These are phyloP conservation scores for Lagenaria siceraria DNA, from an alignment of 306 rosid species.

Conservation along the genomic window DNA sequence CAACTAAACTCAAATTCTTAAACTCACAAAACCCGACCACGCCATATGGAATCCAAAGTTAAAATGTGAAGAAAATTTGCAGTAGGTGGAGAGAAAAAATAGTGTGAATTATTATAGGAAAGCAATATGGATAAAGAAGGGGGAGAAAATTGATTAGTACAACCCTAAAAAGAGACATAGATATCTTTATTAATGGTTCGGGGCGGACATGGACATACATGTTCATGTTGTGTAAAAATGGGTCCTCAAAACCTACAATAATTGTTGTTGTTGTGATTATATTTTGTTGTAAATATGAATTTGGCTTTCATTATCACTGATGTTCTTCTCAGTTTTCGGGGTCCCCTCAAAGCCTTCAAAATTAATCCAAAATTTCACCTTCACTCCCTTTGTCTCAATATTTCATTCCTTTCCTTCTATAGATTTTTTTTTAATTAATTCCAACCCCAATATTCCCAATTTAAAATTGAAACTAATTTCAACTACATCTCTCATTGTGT, in stretches of 20 bases:
- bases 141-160: conserved; percentile 7
- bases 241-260: conserved; percentile 20
- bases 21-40: background rate
- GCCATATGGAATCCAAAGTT: background rate
- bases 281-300: conserved; percentile 16
- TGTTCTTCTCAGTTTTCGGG: conserved; percentile 11
- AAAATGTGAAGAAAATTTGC: background rate
- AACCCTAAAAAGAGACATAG: conserved; percentile 6
- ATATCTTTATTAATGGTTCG: conserved; percentile 11
- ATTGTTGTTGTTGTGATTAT: conserved; percentile 25
- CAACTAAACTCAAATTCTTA: too few relatives aligned
- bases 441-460: background rate
- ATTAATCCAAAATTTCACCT: conserved; percentile 32
- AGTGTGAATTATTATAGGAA: background rate
- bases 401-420: background rate
- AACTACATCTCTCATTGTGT: too few relatives aligned
- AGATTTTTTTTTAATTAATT: background rate
- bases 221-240: background rate
- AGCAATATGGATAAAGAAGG: background rate
- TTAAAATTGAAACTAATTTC: too few relatives aligned
- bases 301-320: conserved; percentile 17
- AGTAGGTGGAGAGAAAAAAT: too few relatives aligned
- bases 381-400: conserved; percentile 2
- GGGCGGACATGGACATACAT: conserved; percentile 10
- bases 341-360: conserved; percentile 22